Percentiles rank a stretch among this genome's conserved stretches.
These are phyloP conservation scores for Davidsoniella neocaledoniae DNA, from an alignment of 2,329 filamentous ascomycete species.

Conservation along the genomic window DNA sequence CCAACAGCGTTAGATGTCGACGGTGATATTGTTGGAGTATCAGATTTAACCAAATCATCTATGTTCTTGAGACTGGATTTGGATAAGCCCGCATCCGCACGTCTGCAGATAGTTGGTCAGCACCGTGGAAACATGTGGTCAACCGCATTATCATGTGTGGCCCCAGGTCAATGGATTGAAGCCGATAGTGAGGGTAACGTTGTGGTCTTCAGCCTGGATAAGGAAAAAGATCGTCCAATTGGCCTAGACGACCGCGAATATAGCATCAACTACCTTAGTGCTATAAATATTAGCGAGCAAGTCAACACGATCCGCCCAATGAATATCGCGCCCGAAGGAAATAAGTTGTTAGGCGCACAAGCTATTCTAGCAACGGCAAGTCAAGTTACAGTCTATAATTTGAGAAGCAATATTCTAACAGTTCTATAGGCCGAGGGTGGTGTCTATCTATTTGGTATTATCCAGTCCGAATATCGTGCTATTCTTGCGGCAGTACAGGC, in stretches of 20 bases:
- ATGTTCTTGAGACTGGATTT: constrained; percentile 57
- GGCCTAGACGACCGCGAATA: constrained; percentile 21
- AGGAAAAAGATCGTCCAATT: constrained; percentile 55
- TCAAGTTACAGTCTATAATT: constrained; percentile 7
- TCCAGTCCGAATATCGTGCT: constrained; percentile 56
- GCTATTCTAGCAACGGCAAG: constrained; percentile 82
- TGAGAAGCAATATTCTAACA: constrained; percentile 14
- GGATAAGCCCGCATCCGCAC: constrained; percentile 43
- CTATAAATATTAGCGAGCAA: constrained; percentile 80
- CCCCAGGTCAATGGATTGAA: constrained; percentile 45
- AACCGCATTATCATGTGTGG: constrained; percentile 47
- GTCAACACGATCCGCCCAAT: constrained; percentile 75
- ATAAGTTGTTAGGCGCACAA: constrained; percentile 55
- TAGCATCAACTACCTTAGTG: constrained; percentile 36
- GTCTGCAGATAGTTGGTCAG: constrained; percentile 62
- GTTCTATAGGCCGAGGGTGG: constrained; percentile 60
- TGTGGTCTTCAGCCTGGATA: constrained; percentile 56
- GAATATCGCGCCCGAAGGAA: constrained; percentile 45
- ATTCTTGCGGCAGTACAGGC: constrained; percentile 68
- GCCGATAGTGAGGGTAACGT: constrained; percentile 81
- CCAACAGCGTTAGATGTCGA: constrained; percentile 66
- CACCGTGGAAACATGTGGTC: constrained; percentile 67
- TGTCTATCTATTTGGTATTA: constrained; percentile 75
- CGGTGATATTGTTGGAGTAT: constrained; percentile 62
- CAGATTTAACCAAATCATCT: constrained; percentile 87